Percentiles rank a stretch among this genome's conserved stretches.
Conservation (phyloP, 768 basidiomycete genomes). For the Suillus bovinus region DNA sequence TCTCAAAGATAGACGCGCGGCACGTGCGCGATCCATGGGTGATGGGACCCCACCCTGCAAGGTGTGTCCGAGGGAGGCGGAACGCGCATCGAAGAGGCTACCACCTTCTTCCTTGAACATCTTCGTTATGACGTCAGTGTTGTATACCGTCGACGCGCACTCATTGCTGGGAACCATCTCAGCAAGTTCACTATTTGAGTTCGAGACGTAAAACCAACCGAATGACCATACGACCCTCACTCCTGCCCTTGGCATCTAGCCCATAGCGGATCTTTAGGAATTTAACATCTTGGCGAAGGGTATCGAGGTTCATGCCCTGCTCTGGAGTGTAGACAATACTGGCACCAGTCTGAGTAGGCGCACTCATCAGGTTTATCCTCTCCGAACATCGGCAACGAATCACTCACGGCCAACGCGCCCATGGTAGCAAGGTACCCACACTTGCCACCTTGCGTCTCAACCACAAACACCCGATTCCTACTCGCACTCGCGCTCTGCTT, state of each 20-base stretch:
- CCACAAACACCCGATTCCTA: constrained; percentile 93
- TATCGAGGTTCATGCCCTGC: constrained; percentile 80
- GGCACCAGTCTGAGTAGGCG: constrained; percentile 71
- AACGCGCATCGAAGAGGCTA: constrained; percentile 87
- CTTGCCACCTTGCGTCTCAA: constrained; percentile 96
- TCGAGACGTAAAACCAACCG: constrained; percentile 49
- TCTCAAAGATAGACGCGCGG: constrained; percentile 84
- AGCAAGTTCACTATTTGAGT: not conserved
- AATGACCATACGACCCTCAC: constrained; percentile 92
- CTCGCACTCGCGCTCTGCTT: constrained; percentile 98
- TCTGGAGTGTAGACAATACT: constrained; percentile 95
- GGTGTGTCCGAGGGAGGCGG: constrained; percentile 96
- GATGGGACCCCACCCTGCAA: constrained; percentile 96
- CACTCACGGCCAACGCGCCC: constrained; percentile 90
- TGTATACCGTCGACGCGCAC: constrained; percentile 83
- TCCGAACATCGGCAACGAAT: not conserved
- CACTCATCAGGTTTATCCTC: constrained; percentile 2
- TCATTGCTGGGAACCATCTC: constrained; percentile 63
- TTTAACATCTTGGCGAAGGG: constrained; percentile 79
- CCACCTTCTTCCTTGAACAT: constrained; percentile 97
- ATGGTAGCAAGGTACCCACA: constrained; percentile 95
- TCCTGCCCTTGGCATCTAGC: constrained; percentile 85
- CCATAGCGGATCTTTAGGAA: constrained; percentile 85
- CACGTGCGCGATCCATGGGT: constrained; percentile 90
- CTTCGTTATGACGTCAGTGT: constrained; percentile 87